Base-by-base conservation (phyloP, 169 alveolate genomes). In the Plasmodium ovale region DNA sequence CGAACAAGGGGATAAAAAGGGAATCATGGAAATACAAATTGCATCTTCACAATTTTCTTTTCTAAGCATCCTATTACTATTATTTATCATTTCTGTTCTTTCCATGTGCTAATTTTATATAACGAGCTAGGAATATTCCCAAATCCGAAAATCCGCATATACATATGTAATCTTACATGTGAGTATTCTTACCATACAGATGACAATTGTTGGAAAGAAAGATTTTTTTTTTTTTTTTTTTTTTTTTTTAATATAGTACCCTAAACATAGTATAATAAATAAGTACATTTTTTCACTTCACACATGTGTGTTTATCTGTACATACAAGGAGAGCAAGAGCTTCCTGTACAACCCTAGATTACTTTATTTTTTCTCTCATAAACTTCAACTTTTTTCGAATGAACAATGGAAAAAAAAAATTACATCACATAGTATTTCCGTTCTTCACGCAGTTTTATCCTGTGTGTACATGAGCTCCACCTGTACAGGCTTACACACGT, bases 11-110 rank as follows among this genome's bases (percentile, higher is more conserved):
- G 88, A 73, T 19, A 74, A 74, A 33, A 42, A 29, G 5, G 88
- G 74, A 31, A 62, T 74, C 12, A 74, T 74, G 88, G 88, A 74
- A 31, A 51, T 74, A 7, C 14, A 25, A 31, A 74, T 74, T n/a
- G 72, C 72, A 33, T 53, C 88, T 42, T 12, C 74, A n/a, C 2
- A 42, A 3, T 16, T 21, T 16, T 3, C 14, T 2, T 74, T 51
- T 65, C 16, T 74, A 31, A 74, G 88, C 35, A 19, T 59, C 3
- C 14, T 65, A 29, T 62, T 74, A 21, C 7, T 44, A 65, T 21
- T 60, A n/a, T 1, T 74, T 16, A 9, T 33, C 21, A n/a, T n/a
- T 31, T 25, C 56, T 12, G 5, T 74, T 2, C 35, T 74, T 12
- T 74, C 14, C 16, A 21, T 37, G 16, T 51, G 31, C 25, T 51